Base-by-base conservation (phyloP, 352 stramenopile species). In the Pythium guiyangense region DNA sequence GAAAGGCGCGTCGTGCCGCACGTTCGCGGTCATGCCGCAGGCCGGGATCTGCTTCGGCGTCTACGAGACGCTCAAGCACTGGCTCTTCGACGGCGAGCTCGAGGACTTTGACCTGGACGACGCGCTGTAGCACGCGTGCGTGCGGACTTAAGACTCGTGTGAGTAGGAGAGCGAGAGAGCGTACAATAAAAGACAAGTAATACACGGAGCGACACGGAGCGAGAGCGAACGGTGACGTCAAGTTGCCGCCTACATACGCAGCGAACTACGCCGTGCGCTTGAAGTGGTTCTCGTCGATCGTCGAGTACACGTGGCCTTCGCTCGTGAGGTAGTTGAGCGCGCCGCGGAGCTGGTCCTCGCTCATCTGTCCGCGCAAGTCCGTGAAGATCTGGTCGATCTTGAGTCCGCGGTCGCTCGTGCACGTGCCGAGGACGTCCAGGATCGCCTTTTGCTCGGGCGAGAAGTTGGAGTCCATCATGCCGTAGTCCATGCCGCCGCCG, bases 281-380 rank as follows among this genome's bases (percentile, higher is more conserved):
- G 66, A 92, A 94, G 69, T 96, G 88, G 67, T 95, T 82, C 61
- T 96, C 86, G 62, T 96, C 88, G 64, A 96, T 94, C 25, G 88
- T 96, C 54, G 85, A 94, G 77, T 96, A 96, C 52, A 96, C 82
- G 57, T 94, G 83, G 40, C 88, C 86, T 62, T 96, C 88, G 63
- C 76, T 91, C 22, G 75, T 94, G 46, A 96, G 77, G 62, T 90
- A 86, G 56, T 90, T 74, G 56, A 96, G 77, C 52, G 71, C 82
- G 39, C 73, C 76, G 26, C 77, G 80, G 29, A 92, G 60, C 52
- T 91, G 74, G 26, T 59, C 59, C 52, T 94, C 84, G 25, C 61
- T 88, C 59, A 94, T 77, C 56, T 84, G 71, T 11, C 77, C 76
- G 27, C 75, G 66, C 51, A 94, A 57, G 26, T 85, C 60, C 20